Evolutionary conservation across 441 rosid genomes (phyloP).

Genomic region (Jatropha multifida): DNA sequence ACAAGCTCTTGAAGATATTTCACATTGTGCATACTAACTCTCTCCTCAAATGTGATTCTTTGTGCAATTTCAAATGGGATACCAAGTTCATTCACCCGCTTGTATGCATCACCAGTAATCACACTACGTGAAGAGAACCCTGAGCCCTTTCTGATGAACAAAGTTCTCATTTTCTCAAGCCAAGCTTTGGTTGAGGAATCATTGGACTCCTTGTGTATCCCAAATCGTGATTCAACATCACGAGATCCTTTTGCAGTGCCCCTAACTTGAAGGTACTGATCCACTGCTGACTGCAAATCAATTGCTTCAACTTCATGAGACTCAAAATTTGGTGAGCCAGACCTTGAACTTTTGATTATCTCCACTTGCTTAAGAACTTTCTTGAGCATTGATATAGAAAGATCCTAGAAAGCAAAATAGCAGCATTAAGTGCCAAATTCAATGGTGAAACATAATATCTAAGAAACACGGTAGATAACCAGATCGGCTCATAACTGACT

Average conservation of each 20-base stretch:
- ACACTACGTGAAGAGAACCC: slow-evolving; percentile 98
- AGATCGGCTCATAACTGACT: slow-evolving; percentile 32
- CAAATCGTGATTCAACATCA: slow-evolving; percentile 58
- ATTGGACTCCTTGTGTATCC: slow-evolving; percentile 51
- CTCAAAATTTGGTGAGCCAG: slow-evolving; percentile 82
- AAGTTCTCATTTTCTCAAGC: slow-evolving; percentile 84
- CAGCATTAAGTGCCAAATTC: slow-evolving; percentile 17
- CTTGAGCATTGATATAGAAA: slow-evolving; percentile 65
- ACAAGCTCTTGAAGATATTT: slow-evolving; percentile 66
- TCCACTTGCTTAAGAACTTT: slow-evolving; percentile 78
- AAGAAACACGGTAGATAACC: slow-evolving; percentile 12
- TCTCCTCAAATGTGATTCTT: slow-evolving; percentile 89
- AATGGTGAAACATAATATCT: not conserved
- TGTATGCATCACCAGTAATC: slow-evolving; percentile 91
- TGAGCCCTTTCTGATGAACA: slow-evolving; percentile 89
- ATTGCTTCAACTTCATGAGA: slow-evolving; percentile 77
- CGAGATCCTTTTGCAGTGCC: slow-evolving; percentile 74
- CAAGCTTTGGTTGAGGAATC: slow-evolving; percentile 83
- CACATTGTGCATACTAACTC: slow-evolving; percentile 69
- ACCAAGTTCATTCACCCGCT: slow-evolving; percentile 76
- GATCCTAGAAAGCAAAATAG: slow-evolving; percentile 60
- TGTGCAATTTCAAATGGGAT: slow-evolving; percentile 85
- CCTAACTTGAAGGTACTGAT: slow-evolving; percentile 73
- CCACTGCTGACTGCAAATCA: slow-evolving; percentile 70
- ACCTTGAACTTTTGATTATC: slow-evolving; percentile 63